Evolutionary conservation across 1,284 basidiomycete genomes (phyloP).

Genomic region (Trichosporon sp.): DNA sequence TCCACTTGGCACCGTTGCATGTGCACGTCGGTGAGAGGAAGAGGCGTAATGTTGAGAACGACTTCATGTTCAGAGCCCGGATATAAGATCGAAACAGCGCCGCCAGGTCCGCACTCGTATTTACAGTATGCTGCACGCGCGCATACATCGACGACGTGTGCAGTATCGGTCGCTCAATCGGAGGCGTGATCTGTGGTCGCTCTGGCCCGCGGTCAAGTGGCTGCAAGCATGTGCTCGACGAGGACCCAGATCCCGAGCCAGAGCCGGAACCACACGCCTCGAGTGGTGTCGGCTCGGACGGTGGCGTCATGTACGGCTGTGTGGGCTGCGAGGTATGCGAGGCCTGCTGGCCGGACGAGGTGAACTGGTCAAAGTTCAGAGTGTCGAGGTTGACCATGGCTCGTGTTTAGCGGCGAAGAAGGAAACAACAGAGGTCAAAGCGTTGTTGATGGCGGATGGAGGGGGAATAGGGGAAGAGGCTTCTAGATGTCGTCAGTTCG

Average conservation of each 20-base stretch:
- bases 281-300: neutral
- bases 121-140: neutral
- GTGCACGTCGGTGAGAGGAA: neutral
- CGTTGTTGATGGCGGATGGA: too few relatives aligned
- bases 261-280: neutral
- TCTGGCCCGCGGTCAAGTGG: too few relatives aligned
- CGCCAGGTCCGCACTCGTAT: neutral
- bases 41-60: neutral
- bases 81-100: neutral
- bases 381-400: neutral
- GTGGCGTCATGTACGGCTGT: neutral
- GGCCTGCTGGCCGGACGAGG: neutral
- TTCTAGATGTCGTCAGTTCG: too few relatives aligned
- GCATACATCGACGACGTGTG: neutral
- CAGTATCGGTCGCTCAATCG: neutral
- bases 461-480: neutral
- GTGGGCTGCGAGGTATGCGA: neutral
- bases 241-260: neutral
- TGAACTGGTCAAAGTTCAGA: neutral
- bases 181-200: neutral
- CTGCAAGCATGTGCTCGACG: neutral
- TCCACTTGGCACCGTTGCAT: neutral
- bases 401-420: neutral
- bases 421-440: neutral
- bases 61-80: conserved; percentile 1